Percentiles rank a stretch among this genome's conserved stretches.
These are phyloP conservation scores for Tolypocladium cylindrosporum DNA, from an alignment of 2,329 filamentous ascomycete species.

Conservation along the genomic window DNA sequence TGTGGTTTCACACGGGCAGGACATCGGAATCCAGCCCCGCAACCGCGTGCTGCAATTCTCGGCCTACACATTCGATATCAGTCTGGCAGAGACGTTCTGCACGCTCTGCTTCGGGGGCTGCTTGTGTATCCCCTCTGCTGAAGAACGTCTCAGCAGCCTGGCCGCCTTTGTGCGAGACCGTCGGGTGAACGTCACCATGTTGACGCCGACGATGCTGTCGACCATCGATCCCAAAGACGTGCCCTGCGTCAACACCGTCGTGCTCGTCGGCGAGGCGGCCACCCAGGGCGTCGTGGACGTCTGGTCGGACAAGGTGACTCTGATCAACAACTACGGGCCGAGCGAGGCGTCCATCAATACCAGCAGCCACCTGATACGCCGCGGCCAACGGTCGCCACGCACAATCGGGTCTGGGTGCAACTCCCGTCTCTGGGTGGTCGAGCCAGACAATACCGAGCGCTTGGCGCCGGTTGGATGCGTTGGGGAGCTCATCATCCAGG, in stretches of 20 bases:
- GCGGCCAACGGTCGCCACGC: too few species aligned
- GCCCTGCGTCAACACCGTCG: background rate
- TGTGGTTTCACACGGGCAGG: background rate
- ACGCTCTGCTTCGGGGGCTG: background rate
- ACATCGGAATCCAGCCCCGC: background rate
- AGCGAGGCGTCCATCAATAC: background rate
- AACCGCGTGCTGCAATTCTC: background rate
- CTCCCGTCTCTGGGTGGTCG: constrained; percentile 10
- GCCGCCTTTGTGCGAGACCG: background rate
- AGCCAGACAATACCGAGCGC: constrained; percentile 5
- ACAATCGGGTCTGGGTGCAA: background rate
- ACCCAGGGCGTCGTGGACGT: background rate
- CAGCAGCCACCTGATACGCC: background rate
- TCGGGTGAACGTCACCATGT: too few species aligned
- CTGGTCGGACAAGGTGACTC: background rate
- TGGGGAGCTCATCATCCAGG: constrained; percentile 17
- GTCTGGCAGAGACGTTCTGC: background rate
- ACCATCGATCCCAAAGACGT: background rate
- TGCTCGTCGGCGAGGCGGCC: background rate
- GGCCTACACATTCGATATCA: constrained; percentile 7
- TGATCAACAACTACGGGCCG: background rate
- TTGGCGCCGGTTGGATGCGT: constrained; percentile 9
- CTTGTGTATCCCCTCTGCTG: constrained; percentile 3
- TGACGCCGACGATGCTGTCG: constrained; percentile 1
- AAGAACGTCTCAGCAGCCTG: constrained; percentile 1